Percentiles rank a stretch among this genome's conserved stretches.
Conservation (phyloP, 2,329 filamentous ascomycete genomes). For the Cryphonectria japonica region DNA sequence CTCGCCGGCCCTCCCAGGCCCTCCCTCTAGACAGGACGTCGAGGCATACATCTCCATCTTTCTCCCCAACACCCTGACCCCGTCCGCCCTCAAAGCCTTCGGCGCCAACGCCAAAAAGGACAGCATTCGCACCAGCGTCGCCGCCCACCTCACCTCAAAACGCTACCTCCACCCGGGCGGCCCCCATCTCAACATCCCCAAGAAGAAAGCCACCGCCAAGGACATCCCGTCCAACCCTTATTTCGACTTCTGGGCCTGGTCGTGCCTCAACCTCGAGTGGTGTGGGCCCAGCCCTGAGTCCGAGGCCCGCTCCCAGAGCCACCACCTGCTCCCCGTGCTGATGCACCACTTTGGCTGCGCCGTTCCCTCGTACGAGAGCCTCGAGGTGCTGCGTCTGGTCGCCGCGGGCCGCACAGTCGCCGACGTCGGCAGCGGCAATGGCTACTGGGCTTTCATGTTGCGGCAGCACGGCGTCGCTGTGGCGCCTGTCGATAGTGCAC, state of each 20-base stretch:
- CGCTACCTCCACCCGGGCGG: slow-evolving; percentile 53
- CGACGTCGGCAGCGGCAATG: slow-evolving; percentile 73
- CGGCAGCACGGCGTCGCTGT: slow-evolving; percentile 60
- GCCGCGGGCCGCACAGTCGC: slow-evolving; percentile 58
- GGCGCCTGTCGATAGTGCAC: slow-evolving; percentile 67
- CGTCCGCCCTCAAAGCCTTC: slow-evolving; percentile 66
- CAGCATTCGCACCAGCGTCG: slow-evolving; percentile 61
- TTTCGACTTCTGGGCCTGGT: slow-evolving; percentile 69
- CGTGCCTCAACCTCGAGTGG: slow-evolving; percentile 67
- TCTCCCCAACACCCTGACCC: slow-evolving; percentile 59
- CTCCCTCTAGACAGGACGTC: slow-evolving; percentile 56
- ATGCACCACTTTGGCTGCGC: slow-evolving; percentile 82
- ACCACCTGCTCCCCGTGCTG: slow-evolving; percentile 72
- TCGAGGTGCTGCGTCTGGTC: slow-evolving; percentile 62
- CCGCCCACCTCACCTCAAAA: slow-evolving; percentile 57
- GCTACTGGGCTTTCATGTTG: slow-evolving; percentile 77
- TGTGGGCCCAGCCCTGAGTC: slow-evolving; percentile 61
- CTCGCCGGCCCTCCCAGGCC: slow-evolving; percentile 38
- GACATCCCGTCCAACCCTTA: slow-evolving; percentile 62
- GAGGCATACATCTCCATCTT: slow-evolving; percentile 71
- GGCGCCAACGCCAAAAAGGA: slow-evolving; percentile 65
- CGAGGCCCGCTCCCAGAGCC: slow-evolving; percentile 54
- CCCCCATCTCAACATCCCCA: slow-evolving; percentile 48
- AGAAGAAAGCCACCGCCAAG: slow-evolving; percentile 48
- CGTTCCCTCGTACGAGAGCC: slow-evolving; percentile 68